phyloP scores from a whole-genome alignment of 352 stramenopile genomes.

The Globisporangium megalacanthum region DNA sequence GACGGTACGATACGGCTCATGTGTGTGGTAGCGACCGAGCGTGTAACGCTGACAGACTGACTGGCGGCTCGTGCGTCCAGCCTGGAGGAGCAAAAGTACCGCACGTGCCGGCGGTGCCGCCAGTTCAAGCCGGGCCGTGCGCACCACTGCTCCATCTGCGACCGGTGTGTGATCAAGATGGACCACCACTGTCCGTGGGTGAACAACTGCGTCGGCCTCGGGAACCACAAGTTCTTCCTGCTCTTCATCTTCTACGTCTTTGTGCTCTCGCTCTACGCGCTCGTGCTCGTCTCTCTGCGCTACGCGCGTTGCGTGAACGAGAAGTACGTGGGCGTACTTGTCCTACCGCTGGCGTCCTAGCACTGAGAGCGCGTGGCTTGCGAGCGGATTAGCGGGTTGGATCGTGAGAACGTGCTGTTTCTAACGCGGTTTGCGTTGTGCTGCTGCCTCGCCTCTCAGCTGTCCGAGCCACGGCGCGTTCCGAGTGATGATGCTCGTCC shows the following conservation, averaged over 20 bases:
- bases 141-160: slow-evolving; percentile 96
- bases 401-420: too few species aligned
- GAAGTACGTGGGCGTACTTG: slow-evolving; percentile 34
- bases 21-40: neutral
- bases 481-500: slow-evolving; percentile 78
- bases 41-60: neutral
- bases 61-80: slow-evolving; percentile 17
- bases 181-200: slow-evolving; percentile 99
- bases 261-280: slow-evolving; percentile 91
- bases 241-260: slow-evolving; percentile 93
- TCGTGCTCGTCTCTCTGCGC: slow-evolving; percentile 90
- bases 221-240: slow-evolving; percentile 97
- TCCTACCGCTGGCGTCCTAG: too few species aligned
- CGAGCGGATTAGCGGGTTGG: too few species aligned
- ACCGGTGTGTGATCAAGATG: slow-evolving; percentile 97
- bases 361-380: too few species aligned
- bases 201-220: slow-evolving; percentile 99
- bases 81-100: slow-evolving; percentile 78
- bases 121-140: slow-evolving; percentile 95
- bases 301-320: slow-evolving; percentile 86
- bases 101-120: slow-evolving; percentile 88
- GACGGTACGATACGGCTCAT: slow-evolving; percentile 40
- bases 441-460: slow-evolving; percentile 16
- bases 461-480: slow-evolving; percentile 72
- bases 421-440: neutral